Conservation (phyloP, 2,329 filamentous ascomycete genomes). For the Harringtonia aguacate region DNA sequence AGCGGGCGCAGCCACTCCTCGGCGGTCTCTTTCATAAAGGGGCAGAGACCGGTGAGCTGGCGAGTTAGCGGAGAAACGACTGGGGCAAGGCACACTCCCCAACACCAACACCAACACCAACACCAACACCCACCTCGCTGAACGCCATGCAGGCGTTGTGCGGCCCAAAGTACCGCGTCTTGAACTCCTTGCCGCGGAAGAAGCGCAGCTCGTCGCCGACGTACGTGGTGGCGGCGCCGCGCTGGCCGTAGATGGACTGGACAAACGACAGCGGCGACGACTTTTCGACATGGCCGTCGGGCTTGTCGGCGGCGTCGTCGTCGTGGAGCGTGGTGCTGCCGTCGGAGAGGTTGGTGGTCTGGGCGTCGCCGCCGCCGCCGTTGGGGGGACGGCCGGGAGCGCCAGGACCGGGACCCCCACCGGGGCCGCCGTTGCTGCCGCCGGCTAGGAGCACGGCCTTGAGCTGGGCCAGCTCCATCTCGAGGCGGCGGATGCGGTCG, state of each 20-base stretch:
- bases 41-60: constrained; percentile 40
- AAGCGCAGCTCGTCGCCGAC: constrained; percentile 39
- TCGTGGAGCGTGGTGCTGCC: constrained; percentile 14
- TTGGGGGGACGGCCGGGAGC: too few species aligned
- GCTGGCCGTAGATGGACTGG: constrained; percentile 18
- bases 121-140: constrained; percentile 29
- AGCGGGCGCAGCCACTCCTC: constrained; percentile 51
- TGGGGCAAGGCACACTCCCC: too few species aligned
- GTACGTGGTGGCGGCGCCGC: constrained; percentile 25
- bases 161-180: constrained; percentile 48
- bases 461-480: constrained; percentile 47
- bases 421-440: not conserved
- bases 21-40: constrained; percentile 52
- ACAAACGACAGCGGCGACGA: constrained; percentile 15
- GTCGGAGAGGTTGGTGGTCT: constrained; percentile 13
- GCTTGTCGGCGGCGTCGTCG: constrained; percentile 12
- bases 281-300: constrained; percentile 12
- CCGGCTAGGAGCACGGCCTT: constrained; percentile 32
- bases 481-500: constrained; percentile 47
- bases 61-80: constrained; percentile 4
- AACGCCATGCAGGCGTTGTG: constrained; percentile 52
- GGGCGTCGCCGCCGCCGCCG: not conserved
- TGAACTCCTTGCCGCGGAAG: constrained; percentile 48
- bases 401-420: too few species aligned
- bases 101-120: too few species aligned